Conservation (phyloP, 768 basidiomycete species). For the Holtermanniella nyarrowii region DNA sequence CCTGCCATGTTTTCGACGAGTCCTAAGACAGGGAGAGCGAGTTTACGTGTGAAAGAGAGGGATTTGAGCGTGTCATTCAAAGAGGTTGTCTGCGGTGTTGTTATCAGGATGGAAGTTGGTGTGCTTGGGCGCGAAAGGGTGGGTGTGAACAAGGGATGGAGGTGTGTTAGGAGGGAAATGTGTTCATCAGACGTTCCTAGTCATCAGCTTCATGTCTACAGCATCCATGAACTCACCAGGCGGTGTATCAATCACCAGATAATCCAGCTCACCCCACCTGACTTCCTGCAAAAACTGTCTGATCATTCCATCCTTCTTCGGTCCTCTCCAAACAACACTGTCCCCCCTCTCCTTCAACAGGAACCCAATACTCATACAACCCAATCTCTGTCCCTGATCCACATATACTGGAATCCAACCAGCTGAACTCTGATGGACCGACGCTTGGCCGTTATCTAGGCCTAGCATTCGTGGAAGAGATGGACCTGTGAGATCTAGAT, state of each 20-base stretch:
- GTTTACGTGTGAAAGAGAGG: conserved; percentile 83
- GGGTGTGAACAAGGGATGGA: conserved; percentile 61
- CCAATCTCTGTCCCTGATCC: conserved; percentile 64
- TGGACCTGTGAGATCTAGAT: conserved; percentile 87
- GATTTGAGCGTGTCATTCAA: conserved; percentile 93
- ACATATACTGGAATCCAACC: conserved; percentile 99
- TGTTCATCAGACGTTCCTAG: conserved; percentile 99
- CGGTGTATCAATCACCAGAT: conserved; percentile 90
- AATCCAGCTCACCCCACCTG: conserved; percentile 93
- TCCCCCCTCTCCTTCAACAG: conserved; percentile 80
- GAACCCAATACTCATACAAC: conserved; percentile 96
- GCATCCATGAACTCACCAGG: conserved; percentile 53
- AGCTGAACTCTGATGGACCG: conserved; percentile 83
- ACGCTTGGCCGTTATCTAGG: conserved; percentile 52
- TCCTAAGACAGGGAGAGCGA: conserved; percentile 76
- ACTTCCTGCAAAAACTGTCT: conserved; percentile 98
- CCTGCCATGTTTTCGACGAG: conserved; percentile 98
- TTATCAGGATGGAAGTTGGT: conserved; percentile 73
- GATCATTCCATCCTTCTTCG: conserved; percentile 97
- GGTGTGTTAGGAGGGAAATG: conserved; percentile 84
- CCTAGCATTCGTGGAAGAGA: conserved; percentile 94
- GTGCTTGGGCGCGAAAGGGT: conserved; percentile 45
- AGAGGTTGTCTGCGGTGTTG: conserved; percentile 94
- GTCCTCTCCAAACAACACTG: conserved; percentile 95
- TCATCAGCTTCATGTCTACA: not conserved